Evolutionary conservation across 805 yeast genomes (phyloP), one percentile per base, ranked within the genome.

Genomic region (Tetrapisispora iriomotensis): DNA sequence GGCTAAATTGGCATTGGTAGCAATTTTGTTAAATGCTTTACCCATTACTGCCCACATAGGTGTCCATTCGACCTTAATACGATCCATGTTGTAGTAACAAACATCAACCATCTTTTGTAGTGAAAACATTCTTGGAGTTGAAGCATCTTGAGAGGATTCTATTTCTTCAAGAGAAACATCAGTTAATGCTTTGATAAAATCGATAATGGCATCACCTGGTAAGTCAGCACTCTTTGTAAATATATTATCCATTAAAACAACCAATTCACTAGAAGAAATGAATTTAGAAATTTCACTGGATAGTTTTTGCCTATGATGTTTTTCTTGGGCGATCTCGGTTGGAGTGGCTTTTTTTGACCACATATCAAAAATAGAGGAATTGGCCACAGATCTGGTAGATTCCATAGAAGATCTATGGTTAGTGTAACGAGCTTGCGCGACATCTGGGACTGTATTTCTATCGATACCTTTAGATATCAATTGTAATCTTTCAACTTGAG

Each of bases 11-110:
- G 75, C 62, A 55, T 84, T 82, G 42, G 94, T 79, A 3, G 94
- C 94, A 46, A 87, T 88, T 35, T 70, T 74, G 47, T 85, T 84
- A 65, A 92, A 92, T 31, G 84, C 83, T 42, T 75, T 83, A 13
- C 95, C 95, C 83, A 92, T 83, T 8, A 84, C 82, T 13, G 82
- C 75, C 99, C 99, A 92, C 43, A 92, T 69, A 39, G 85, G 90
- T 6, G 95, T 77, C 96, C 98, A 92, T 62, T 94, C 96, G 45
- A 92, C 79, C 60, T 95, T 77, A 51, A 92, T 88, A 67, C 98
- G 82, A 37, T 78, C 78, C 96, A 92, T 92, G 59, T 94, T 94
- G 67, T 94, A 92, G 61, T 92, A 90, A 62, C 96, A 90, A 31
- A 92, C 94, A 62, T 94, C 98, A 38, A 92, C 95, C 71, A 92